A percentile compares a stretch with the other conserved stretches of the same genome.
These are phyloP conservation scores for Paramecium sonneborni DNA, from an alignment of 73 alveolate genomes.

Conservation along the genomic window DNA sequence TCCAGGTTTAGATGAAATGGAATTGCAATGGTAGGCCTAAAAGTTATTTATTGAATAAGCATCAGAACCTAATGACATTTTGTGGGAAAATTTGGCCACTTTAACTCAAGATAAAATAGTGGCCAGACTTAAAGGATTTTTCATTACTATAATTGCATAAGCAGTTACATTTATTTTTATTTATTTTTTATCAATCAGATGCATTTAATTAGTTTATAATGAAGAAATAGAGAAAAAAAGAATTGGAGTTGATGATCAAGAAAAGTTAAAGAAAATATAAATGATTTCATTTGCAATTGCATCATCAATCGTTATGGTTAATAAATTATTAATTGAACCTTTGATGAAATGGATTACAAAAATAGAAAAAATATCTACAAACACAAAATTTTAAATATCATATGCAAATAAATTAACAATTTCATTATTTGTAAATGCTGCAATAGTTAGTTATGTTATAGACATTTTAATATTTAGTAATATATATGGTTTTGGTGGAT, in stretches of 20 bases:
- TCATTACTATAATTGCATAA: not conserved
- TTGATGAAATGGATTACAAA: not conserved
- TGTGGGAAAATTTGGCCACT: constrained; percentile 52
- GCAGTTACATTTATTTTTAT: not conserved
- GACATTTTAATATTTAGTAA: constrained; percentile 57
- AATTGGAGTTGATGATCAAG: not conserved
- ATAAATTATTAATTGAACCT: not conserved
- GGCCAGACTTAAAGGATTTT: constrained; percentile 43
- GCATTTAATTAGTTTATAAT: not conserved
- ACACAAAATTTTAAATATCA: constrained; percentile 49
- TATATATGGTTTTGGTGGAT: constrained; percentile 64
- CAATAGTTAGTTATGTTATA: constrained; percentile 33
- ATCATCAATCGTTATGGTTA: not conserved
- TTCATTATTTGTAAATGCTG: constrained; percentile 63
- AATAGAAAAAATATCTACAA: constrained; percentile 57
- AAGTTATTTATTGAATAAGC: constrained; percentile 37
- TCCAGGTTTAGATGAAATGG: constrained; percentile 10
- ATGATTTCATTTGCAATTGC: not conserved
- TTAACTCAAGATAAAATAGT: constrained; percentile 38
- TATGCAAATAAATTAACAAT: constrained; percentile 59
- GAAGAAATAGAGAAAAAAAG: not conserved
- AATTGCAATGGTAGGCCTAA: constrained; percentile 14
- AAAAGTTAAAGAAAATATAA: not conserved
- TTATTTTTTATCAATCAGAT: not conserved
- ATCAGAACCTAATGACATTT: constrained; percentile 65